These are phyloP conservation scores for Hippophae gyantsensis DNA, from an alignment of 306 rosid genomes.

Conservation along the genomic window DNA sequence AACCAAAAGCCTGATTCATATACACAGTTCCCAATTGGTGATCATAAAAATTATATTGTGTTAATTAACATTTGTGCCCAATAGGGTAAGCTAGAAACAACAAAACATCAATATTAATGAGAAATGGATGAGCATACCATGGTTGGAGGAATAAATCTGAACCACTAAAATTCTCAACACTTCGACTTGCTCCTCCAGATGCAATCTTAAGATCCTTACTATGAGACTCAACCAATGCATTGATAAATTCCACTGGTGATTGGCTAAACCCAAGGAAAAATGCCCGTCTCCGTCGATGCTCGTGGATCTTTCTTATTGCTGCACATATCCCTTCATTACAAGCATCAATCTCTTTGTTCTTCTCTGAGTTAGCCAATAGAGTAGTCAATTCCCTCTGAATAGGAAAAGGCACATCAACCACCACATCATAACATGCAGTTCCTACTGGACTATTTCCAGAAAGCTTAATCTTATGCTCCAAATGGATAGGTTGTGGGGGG, in stretches of 20 bases:
- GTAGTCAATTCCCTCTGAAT: conserved; percentile 85
- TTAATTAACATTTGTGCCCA: not conserved
- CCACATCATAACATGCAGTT: conserved; percentile 91
- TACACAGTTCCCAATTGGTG: no score
- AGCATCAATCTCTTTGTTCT: conserved; percentile 86
- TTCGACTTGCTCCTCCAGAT: conserved; percentile 91
- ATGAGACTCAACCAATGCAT: conserved; percentile 89
- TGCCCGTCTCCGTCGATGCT: conserved; percentile 86
- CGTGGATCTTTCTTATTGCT: conserved; percentile 85
- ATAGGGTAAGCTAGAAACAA: not conserved
- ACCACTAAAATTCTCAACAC: conserved; percentile 71
- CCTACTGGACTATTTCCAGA: conserved; percentile 84
- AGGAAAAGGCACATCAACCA: conserved; percentile 89
- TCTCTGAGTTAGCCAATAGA: conserved; percentile 80
- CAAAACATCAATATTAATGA: conserved; percentile 4
- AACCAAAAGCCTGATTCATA: no score
- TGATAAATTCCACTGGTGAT: conserved; percentile 89
- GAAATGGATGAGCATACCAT: conserved; percentile 42
- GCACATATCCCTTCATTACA: conserved; percentile 86
- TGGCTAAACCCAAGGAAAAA: conserved; percentile 98
- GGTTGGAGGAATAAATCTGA: conserved; percentile 94
- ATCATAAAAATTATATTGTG: not conserved
- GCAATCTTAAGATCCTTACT: conserved; percentile 81
- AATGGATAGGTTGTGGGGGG: conserved; percentile 77
- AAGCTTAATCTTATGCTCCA: conserved; percentile 90